These are phyloP conservation scores for Leccinum solheimii DNA, from an alignment of 1,284 basidiomycete genomes.

Conservation along the genomic window DNA sequence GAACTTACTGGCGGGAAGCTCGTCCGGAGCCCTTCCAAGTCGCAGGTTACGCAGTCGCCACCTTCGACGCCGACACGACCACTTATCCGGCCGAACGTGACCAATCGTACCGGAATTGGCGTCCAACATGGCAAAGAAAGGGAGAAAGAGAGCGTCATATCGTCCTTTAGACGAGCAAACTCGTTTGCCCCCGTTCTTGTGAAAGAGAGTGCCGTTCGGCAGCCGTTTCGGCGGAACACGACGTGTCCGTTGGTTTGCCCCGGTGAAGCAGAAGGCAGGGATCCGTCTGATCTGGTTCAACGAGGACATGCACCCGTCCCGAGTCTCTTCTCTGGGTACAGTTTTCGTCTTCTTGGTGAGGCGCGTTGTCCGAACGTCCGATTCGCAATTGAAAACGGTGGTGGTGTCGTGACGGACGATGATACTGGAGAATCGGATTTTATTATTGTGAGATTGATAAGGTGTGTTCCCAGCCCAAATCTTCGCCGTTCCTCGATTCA, in stretches of 20 bases:
- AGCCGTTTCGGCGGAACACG: slow-evolving; percentile 50
- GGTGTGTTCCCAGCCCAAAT: slow-evolving; percentile 41
- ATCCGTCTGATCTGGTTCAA: slow-evolving; percentile 5
- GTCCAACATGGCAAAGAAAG: slow-evolving; percentile 15
- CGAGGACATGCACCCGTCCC: background rate
- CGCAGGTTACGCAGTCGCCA: slow-evolving; percentile 23
- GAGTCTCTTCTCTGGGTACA: slow-evolving; percentile 52
- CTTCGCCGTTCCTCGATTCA: background rate
- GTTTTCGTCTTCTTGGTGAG: slow-evolving; percentile 63
- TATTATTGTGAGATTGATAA: slow-evolving; percentile 68
- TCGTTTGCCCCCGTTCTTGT: slow-evolving; percentile 50
- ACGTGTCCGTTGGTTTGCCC: slow-evolving; percentile 26
- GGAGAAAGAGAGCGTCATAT: slow-evolving; percentile 47
- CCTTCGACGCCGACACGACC: slow-evolving; percentile 19
- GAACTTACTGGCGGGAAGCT: slow-evolving; percentile 55
- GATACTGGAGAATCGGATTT: slow-evolving; percentile 54
- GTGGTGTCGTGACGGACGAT: slow-evolving; percentile 49
- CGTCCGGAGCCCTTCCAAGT: slow-evolving; percentile 41
- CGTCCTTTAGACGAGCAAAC: slow-evolving; percentile 54
- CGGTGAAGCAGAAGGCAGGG: slow-evolving; percentile 20
- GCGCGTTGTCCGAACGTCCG: slow-evolving; percentile 56
- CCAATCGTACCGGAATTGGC: background rate
- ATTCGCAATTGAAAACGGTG: slow-evolving; percentile 55
- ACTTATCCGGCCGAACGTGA: background rate
- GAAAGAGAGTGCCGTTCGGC: slow-evolving; percentile 35